These are phyloP conservation scores for Phoma sp. DNA, from an alignment of 2,329 filamentous ascomycete genomes.

Conservation along the genomic window DNA sequence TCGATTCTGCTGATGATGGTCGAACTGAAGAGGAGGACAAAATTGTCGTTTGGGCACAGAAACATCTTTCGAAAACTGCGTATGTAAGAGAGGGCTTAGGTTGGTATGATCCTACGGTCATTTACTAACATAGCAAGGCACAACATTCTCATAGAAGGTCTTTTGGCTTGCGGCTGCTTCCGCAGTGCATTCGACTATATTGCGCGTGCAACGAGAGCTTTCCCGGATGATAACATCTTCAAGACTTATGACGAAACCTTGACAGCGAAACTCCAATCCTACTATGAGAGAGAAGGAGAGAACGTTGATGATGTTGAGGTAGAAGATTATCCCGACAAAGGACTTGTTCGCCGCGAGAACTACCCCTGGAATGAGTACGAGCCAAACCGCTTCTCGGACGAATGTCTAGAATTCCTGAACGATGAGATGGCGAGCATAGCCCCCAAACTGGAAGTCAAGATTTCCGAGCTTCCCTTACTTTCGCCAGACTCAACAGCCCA, in stretches of 20 bases:
- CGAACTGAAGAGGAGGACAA: background rate
- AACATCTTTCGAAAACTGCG: constrained; percentile 36
- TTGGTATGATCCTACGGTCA: background rate
- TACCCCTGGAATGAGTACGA: constrained; percentile 71
- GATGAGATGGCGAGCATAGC: constrained; percentile 71
- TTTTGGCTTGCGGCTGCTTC: constrained; percentile 69
- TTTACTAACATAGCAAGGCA: constrained; percentile 33
- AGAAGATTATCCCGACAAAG: constrained; percentile 70
- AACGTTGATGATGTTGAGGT: constrained; percentile 55
- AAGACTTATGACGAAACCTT: constrained; percentile 63
- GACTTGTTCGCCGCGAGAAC: constrained; percentile 70
- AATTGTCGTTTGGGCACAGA: constrained; percentile 27
- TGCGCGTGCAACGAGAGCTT: constrained; percentile 64
- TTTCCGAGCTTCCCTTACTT: constrained; percentile 77
- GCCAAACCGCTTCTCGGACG: constrained; percentile 62
- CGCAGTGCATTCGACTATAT: constrained; percentile 73
- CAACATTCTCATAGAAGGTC: constrained; percentile 57
- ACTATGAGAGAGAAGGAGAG: constrained; percentile 34
- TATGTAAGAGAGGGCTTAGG: constrained; percentile 29
- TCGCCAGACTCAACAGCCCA: constrained; percentile 5
- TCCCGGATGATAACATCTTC: constrained; percentile 65
- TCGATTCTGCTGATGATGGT: background rate
- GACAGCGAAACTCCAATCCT: constrained; percentile 24
- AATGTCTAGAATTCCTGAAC: constrained; percentile 74
- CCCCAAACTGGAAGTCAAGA: constrained; percentile 81